phyloP scores from a whole-genome alignment of 306 rosid genomes.

The Urtica urens region DNA sequence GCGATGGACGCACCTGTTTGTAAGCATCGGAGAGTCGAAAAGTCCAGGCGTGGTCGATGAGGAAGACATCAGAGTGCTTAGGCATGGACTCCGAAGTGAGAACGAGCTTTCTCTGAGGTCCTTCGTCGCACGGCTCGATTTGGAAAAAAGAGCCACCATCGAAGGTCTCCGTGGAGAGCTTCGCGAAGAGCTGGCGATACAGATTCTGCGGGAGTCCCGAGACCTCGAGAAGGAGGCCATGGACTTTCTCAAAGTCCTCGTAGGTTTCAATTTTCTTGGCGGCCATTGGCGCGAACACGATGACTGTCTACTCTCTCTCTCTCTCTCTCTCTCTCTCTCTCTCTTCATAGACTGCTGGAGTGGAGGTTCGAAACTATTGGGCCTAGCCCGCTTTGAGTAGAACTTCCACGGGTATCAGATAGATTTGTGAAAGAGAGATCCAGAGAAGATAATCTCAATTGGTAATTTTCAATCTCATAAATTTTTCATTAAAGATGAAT shows the following conservation, averaged over 20 bases:
- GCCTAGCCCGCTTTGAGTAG: too few relatives aligned
- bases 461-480: too few relatives aligned
- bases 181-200: conserved; percentile 49
- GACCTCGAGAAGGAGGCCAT: conserved; percentile 50
- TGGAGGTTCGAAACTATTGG: too few relatives aligned
- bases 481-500: too few relatives aligned
- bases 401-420: too few relatives aligned
- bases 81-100: conserved; percentile 48
- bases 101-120: conserved; percentile 47
- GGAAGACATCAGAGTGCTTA: conserved; percentile 55
- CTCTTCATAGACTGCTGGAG: too few relatives aligned
- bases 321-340: too few relatives aligned
- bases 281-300: conserved; percentile 14
- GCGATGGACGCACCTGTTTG: conserved; percentile 43
- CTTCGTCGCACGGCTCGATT: conserved; percentile 56
- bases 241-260: conserved; percentile 68
- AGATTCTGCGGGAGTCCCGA: conserved; percentile 61
- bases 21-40: conserved; percentile 84
- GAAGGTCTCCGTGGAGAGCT: conserved; percentile 56
- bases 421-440: too few relatives aligned
- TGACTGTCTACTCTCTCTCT: not conserved
- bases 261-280: conserved; percentile 44
- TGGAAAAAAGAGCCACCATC: conserved; percentile 73
- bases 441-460: too few relatives aligned
- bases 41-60: conserved; percentile 94